Evolutionary conservation across 2,329 filamentous ascomycete genomes (phyloP), one percentile per base, ranked within the genome.

Genomic region (Ciborinia camelliae): DNA sequence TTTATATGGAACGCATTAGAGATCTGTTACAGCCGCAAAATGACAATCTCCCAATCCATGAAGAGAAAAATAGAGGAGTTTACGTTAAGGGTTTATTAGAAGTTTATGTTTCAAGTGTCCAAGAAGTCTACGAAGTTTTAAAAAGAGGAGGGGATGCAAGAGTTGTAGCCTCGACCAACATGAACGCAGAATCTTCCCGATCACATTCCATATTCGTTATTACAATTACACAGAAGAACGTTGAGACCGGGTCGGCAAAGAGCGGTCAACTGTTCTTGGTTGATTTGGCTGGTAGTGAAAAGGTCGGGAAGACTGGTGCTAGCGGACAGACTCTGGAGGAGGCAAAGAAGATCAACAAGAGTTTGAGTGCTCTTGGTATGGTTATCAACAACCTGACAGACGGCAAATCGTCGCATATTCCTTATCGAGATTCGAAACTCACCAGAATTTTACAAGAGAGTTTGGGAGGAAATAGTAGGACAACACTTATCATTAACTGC

Each of bases 261-360:
- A 97, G 92, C 75, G 95, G 95, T 65, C 92, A 97, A 78, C 86
- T 99, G 28, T 98, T 97, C 84, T 82, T 99, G 76, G 95, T 99
- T 69, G 95, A 99, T 88, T 82, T 99, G 82, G 95, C 95, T 62
- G 95, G 95, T 82, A 97, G 92, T 75, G 95, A 99, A 80, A 98
- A 98, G 81, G 92, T 98, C 60, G 94, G 95, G 76, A 98, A 99
- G 84, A 99, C 95, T 37, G 95, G 95, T 72, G 95, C 95, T 68
- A 97, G 92, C 76, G 95, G 95, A 65, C 95, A 98, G 79, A 98
- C 94, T 5, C 83, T 99, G 51, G 95, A 98, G 78, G 95, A 99
- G 77, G 95, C 95, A 67, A 98, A 98, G 84, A 99, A 99, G 84
- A 99, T 99, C 84, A 99, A 99, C 85, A 98, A 98, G 84, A 97